Evolutionary conservation across 2,329 filamentous ascomycete species (phyloP).

Genomic region (Mollisia scopiformis): DNA sequence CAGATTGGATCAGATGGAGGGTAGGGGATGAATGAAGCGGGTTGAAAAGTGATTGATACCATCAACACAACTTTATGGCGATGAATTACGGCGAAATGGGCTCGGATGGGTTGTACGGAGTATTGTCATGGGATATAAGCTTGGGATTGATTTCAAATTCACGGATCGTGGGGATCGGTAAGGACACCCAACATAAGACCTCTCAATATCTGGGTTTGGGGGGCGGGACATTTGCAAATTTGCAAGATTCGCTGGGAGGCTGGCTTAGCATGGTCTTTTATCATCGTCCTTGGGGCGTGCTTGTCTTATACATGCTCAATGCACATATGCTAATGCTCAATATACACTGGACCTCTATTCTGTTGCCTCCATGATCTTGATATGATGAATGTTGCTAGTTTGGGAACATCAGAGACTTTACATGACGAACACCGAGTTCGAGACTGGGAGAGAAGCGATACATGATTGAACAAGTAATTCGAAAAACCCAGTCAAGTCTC

Average conservation of each 20-base stretch:
- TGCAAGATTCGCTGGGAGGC: neutral
- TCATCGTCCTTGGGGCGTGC: neutral
- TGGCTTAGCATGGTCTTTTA: neutral
- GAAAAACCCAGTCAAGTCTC: too few relatives aligned
- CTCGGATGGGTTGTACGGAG: neutral
- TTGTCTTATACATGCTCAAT: neutral
- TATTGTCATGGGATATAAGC: neutral
- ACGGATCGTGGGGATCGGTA: neutral
- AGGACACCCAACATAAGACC: conserved; percentile 20
- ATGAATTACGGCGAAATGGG: neutral
- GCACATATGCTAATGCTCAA: neutral
- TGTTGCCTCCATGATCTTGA: neutral
- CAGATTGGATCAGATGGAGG: conserved; percentile 53
- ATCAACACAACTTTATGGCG: neutral
- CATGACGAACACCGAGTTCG: too few relatives aligned
- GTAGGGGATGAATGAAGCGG: conserved; percentile 1
- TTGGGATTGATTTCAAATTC: conserved; percentile 4
- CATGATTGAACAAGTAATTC: too few relatives aligned
- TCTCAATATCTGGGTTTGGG: conserved; percentile 2
- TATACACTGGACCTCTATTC: neutral
- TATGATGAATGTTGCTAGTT: too few relatives aligned
- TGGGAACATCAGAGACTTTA: too few relatives aligned
- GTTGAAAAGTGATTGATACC: neutral
- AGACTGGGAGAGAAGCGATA: too few relatives aligned
- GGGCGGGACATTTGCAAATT: neutral